phyloP scores from a whole-genome alignment of 805 yeast genomes.

The Metschnikowia corniflorae region DNA sequence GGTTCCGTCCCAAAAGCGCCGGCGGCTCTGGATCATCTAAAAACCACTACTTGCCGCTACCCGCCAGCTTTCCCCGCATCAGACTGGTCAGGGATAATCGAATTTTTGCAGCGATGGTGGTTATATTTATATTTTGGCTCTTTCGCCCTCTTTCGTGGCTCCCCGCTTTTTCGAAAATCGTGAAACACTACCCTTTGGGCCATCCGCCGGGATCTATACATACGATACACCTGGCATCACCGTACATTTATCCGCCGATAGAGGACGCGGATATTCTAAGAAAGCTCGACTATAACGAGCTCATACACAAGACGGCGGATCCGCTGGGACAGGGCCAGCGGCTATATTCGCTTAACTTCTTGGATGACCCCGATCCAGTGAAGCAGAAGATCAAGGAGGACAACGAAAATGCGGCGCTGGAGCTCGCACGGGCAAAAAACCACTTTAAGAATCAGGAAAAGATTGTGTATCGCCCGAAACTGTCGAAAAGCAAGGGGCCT shows the following conservation, averaged over 20 bases:
- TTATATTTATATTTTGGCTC: slow-evolving; percentile 13
- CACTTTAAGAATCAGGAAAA: slow-evolving; percentile 66
- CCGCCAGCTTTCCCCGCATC: slow-evolving; percentile 7
- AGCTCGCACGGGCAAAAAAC: slow-evolving; percentile 46
- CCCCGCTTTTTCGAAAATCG: not conserved
- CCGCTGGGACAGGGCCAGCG: not conserved
- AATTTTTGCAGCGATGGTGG: slow-evolving; percentile 3
- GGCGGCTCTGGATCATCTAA: slow-evolving; percentile 2
- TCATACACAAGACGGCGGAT: slow-evolving; percentile 30
- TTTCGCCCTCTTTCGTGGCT: slow-evolving; percentile 8
- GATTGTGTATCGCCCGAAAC: slow-evolving; percentile 42
- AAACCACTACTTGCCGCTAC: slow-evolving; percentile 12
- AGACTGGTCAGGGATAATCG: slow-evolving; percentile 10
- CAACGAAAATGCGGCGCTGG: slow-evolving; percentile 44
- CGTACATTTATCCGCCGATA: slow-evolving; percentile 67
- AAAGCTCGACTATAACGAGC: slow-evolving; percentile 49
- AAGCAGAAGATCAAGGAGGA: slow-evolving; percentile 40
- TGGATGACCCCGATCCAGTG: slow-evolving; percentile 40
- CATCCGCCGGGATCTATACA: slow-evolving; percentile 33
- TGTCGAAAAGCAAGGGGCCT: slow-evolving; percentile 41
- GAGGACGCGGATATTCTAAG: slow-evolving; percentile 64
- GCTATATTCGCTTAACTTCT: slow-evolving; percentile 38
- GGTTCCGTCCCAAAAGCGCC: slow-evolving; percentile 17
- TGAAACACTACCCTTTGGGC: slow-evolving; percentile 25
- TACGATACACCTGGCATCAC: slow-evolving; percentile 44